Evolutionary conservation across 1,139 yeast genomes (phyloP).

Genomic region (Debaryomyces singareniensis): DNA sequence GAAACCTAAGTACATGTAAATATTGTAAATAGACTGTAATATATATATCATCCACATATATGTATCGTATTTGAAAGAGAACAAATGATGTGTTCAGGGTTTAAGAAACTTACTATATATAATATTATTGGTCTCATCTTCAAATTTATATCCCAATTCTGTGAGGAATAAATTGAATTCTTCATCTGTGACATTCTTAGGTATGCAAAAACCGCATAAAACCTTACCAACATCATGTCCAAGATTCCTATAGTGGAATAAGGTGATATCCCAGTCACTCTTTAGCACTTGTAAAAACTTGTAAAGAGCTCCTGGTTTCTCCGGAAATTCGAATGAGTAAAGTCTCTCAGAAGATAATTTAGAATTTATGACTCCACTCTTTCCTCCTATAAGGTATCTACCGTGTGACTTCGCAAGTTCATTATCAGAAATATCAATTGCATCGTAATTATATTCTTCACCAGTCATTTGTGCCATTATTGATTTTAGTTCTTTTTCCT

Average conservation of each 20-base stretch:
- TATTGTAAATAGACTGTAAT: constrained; percentile 3
- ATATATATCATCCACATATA: not conserved
- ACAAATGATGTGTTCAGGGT: constrained; percentile 2
- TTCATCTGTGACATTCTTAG: constrained; percentile 57
- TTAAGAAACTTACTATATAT: constrained; percentile 72
- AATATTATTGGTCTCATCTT: constrained; percentile 78
- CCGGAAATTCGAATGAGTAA: constrained; percentile 90
- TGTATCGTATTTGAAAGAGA: too few species aligned
- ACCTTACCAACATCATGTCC: constrained; percentile 94
- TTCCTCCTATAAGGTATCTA: constrained; percentile 92
- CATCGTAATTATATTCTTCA: constrained; percentile 47
- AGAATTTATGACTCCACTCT: constrained; percentile 35
- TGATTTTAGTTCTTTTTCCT: constrained; percentile 45
- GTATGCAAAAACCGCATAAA: constrained; percentile 83
- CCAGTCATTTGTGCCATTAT: constrained; percentile 34
- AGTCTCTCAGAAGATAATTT: constrained; percentile 65
- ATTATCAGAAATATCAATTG: constrained; percentile 80
- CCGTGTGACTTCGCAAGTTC: constrained; percentile 96
- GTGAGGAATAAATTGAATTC: constrained; percentile 64
- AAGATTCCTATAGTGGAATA: constrained; percentile 94
- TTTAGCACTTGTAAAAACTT: constrained; percentile 69
- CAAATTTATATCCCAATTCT: constrained; percentile 67
- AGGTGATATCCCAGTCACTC: constrained; percentile 82
- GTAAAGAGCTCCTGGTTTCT: constrained; percentile 89
- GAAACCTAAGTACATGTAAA: constrained; percentile 5